These are phyloP conservation scores for Setaria viridis DNA, from an alignment of 202 grass and related monocot species.

Conservation along the genomic window DNA sequence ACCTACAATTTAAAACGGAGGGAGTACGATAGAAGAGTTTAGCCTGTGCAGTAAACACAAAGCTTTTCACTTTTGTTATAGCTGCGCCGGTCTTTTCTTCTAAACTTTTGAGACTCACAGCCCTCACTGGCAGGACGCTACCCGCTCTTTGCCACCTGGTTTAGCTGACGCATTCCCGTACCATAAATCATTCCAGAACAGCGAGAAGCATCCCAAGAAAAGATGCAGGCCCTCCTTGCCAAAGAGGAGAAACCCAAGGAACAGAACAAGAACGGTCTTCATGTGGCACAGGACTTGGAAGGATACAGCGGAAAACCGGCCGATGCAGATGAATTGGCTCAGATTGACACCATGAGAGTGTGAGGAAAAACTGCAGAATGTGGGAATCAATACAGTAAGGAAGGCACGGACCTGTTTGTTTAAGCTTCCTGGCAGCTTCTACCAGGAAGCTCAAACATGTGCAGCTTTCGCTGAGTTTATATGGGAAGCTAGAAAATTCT, in stretches of 20 bases:
- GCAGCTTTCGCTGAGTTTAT: too few relatives aligned
- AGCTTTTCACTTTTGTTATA: too few relatives aligned
- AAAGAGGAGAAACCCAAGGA: background rate
- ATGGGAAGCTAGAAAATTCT: too few relatives aligned
- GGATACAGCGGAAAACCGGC: background rate
- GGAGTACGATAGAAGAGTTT: too few relatives aligned
- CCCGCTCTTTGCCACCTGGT: background rate
- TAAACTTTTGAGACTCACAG: background rate
- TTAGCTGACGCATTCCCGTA: background rate
- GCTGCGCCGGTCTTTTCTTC: background rate
- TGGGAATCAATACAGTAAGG: background rate
- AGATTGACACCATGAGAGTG: background rate
- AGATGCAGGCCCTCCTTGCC: background rate
- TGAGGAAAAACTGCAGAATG: background rate
- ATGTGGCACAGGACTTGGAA: constrained; percentile 1
- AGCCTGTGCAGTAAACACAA: too few relatives aligned
- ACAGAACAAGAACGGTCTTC: background rate
- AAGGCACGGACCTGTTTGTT: background rate
- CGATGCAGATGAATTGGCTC: background rate
- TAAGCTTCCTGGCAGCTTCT: too few relatives aligned
- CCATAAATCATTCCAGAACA: background rate
- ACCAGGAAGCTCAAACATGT: too few relatives aligned
- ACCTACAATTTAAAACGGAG: too few relatives aligned
- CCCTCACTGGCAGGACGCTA: background rate
- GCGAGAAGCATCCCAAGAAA: background rate